Base-by-base conservation (phyloP, 768 basidiomycete genomes). In the Crucibulum laeve region DNA sequence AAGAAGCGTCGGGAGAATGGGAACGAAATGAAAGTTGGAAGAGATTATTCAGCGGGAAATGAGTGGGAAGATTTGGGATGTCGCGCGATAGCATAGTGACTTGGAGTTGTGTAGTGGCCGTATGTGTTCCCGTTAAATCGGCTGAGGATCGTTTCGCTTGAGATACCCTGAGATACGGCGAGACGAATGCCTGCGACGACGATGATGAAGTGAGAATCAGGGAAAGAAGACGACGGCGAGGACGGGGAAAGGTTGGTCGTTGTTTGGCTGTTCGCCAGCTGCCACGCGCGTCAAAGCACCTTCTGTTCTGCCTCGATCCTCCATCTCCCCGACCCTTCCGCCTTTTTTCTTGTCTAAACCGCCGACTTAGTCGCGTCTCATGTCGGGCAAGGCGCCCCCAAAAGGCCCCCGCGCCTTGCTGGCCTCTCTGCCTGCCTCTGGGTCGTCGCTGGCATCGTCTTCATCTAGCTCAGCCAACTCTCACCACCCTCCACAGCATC, bases 301-400 rank as follows among this genome's bases (percentile, higher is more conserved):
- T 48, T 37, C 51, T 48, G 25, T 35, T 35, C 32, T 48, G 24
- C 40, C 34, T 36, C 49, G 38, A 37, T 42, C 50, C 37, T 34
- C 45, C 47, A 30, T 32, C 46, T 44, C 46, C 44, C 45, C 43
- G 41, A 23, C 45, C 43, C 39, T 42, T 38, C 39, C 47, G 45
- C 40, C 38, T 45, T 36, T 37, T 46, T 33, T 35, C 40, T 42
- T 53, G 51, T 34, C 39, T 44, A 42, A 25, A 43, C 41, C 35
- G 15, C 47, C 28, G 26, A 35, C 35, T 22, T 34, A 23, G 40
- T 43, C 41, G 46, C 46, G 48, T 25, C 47, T 19, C n/a, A 45
- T 88, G 86, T 86, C 85, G 63, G 84, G 85, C 58, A 87, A 83
- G 69, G 80, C 77, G 40, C 86, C 86, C 53, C 86, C 86, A 51